phyloP scores from a whole-genome alignment of 1,284 basidiomycete species.

The Thecaphora thlaspeos region DNA sequence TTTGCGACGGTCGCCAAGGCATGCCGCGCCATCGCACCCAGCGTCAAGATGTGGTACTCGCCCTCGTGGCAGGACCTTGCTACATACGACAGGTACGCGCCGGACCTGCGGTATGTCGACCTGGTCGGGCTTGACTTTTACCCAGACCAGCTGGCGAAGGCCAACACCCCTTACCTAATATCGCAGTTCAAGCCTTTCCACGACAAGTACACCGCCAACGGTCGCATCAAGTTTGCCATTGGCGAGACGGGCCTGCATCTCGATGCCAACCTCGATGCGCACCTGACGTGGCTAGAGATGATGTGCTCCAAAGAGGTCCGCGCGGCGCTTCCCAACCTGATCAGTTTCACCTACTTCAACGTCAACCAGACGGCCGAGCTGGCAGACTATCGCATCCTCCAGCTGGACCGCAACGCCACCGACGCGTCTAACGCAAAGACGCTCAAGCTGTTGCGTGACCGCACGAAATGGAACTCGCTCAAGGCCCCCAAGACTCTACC shows the following conservation, averaged over 20 bases:
- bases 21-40: conserved; percentile 43
- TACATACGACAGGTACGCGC: conserved; percentile 22
- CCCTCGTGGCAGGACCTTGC: conserved; percentile 28
- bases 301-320: conserved; percentile 38
- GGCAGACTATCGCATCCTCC: not conserved
- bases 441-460: too few species aligned
- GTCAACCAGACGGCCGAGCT: conserved; percentile 27
- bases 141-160: conserved; percentile 30
- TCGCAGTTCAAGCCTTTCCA: conserved; percentile 56
- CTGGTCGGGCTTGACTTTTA: conserved; percentile 57
- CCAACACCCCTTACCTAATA: conserved; percentile 41
- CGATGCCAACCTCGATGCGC: conserved; percentile 15
- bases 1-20: conserved; percentile 56
- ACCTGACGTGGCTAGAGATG: conserved; percentile 49
- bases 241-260: conserved; percentile 54
- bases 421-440: too few species aligned
- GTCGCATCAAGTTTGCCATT: conserved; percentile 53
- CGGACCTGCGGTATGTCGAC: conserved; percentile 31
- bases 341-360: conserved; percentile 57
- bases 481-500: too few species aligned
- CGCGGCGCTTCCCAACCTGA: conserved; percentile 45
- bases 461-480: too few species aligned
- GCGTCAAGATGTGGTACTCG: conserved; percentile 57
- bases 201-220: conserved; percentile 46
- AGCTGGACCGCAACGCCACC: too few species aligned